These are phyloP conservation scores for Basidiobolus meristosporus DNA, from an alignment of 371 early-diverging fungal species.

Conservation along the genomic window DNA sequence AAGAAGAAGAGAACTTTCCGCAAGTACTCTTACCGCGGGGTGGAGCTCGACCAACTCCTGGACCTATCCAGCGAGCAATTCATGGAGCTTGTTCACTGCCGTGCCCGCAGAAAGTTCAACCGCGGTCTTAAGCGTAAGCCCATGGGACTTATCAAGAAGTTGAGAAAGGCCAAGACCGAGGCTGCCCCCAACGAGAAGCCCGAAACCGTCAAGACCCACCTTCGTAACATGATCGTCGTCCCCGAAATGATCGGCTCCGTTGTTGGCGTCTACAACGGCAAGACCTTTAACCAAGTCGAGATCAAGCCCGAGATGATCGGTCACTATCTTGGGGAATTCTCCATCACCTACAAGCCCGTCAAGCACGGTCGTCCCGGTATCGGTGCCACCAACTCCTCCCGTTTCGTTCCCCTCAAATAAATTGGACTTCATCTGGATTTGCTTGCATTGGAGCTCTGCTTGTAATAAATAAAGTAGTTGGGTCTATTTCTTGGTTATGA, in stretches of 20 bases:
- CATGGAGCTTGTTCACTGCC: constrained; percentile 85
- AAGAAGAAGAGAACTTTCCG: constrained; percentile 93
- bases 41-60: constrained; percentile 89
- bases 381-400: constrained; percentile 94
- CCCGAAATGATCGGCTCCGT: constrained; percentile 99
- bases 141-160: constrained; percentile 90
- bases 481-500: no score
- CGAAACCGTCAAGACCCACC: constrained; percentile 95
- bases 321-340: constrained; percentile 91
- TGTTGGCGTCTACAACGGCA: constrained; percentile 99
- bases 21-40: constrained; percentile 97
- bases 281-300: constrained; percentile 99
- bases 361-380: constrained; percentile 99
- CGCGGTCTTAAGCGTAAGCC: constrained; percentile 96
- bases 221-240: constrained; percentile 98
- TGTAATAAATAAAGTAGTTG: no score
- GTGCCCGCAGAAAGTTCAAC: constrained; percentile 90
- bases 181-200: constrained; percentile 84
- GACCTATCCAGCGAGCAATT: constrained; percentile 87
- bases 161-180: constrained; percentile 88
- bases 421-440: no score
- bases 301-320: constrained; percentile 99
- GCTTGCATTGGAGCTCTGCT: no score
- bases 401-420: constrained; percentile 75
- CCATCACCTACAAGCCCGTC: constrained; percentile 94